A percentile compares a stretch with the other conserved stretches of the same genome.
Evolutionary conservation across 164 flowering plant genomes (phyloP).

Genomic region (Piper betle): DNA sequence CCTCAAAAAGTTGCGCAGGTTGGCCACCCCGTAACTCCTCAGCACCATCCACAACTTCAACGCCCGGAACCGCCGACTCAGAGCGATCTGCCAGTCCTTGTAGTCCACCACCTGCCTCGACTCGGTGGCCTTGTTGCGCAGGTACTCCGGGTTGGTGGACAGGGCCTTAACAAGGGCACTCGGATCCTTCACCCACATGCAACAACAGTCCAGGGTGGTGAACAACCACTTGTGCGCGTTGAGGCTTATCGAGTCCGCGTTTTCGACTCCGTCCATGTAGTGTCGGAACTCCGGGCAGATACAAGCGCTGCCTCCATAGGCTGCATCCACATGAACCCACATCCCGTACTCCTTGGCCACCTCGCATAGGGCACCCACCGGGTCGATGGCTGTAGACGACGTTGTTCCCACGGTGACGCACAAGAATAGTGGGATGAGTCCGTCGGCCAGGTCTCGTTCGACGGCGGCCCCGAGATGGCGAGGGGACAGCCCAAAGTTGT

Average conservation of each 20-base stretch:
- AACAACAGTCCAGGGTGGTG: conserved; percentile 51
- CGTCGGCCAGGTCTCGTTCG: conserved; percentile 14
- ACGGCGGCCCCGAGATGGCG: conserved; percentile 14
- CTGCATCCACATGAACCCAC: conserved; percentile 55
- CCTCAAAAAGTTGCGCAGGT: no score
- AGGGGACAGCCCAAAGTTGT: conserved; percentile 12
- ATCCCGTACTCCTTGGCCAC: conserved; percentile 21
- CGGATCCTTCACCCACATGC: conserved; percentile 60
- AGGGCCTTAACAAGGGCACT: conserved; percentile 18
- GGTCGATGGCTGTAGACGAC: conserved; percentile 11
- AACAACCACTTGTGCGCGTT: conserved; percentile 77
- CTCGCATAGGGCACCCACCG: conserved; percentile 11
- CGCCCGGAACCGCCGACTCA: no score
- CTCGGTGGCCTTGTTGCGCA: no score
- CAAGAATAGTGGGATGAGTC: conserved; percentile 22
- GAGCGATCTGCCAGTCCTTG: no score
- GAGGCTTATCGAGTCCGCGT: conserved; percentile 44
- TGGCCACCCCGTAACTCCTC: no score
- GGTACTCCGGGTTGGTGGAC: no score
- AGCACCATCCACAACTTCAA: no score
- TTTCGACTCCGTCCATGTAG: conserved; percentile 49
- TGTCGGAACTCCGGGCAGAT: no score
- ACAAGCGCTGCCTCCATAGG: no score
- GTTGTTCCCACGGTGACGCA: conserved; percentile 53
- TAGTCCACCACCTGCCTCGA: no score